Evolutionary conservation across 306 rosid species (phyloP).

Genomic region (Hippophae gyantsensis): DNA sequence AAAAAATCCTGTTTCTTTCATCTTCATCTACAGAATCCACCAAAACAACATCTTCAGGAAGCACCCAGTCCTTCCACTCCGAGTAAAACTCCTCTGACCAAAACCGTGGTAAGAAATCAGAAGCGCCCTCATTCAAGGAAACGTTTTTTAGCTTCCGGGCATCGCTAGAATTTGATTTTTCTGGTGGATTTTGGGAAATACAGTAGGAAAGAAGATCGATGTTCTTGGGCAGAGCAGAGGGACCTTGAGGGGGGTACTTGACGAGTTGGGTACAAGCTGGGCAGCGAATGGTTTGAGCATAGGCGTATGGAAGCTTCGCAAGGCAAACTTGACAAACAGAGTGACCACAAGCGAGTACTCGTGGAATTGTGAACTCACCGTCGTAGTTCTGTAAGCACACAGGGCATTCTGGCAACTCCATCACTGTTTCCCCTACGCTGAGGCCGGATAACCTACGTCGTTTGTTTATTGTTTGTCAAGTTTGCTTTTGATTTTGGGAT

Average conservation of each 20-base stretch:
- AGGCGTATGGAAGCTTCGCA: constrained; percentile 41
- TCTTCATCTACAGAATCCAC: constrained; percentile 10
- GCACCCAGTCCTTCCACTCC: constrained; percentile 62
- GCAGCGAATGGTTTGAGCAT: constrained; percentile 59
- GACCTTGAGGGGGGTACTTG: constrained; percentile 49
- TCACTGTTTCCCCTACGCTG: not conserved
- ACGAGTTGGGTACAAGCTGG: constrained; percentile 82
- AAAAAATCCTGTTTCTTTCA: constrained; percentile 10
- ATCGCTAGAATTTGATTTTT: constrained; percentile 12
- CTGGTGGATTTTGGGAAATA: constrained; percentile 13
- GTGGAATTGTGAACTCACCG: constrained; percentile 46
- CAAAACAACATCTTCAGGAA: constrained; percentile 43
- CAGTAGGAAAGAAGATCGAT: constrained; percentile 72
- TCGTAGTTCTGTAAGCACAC: constrained; percentile 74
- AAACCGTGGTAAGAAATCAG: constrained; percentile 24
- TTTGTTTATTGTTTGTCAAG: not conserved
- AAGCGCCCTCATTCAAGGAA: not conserved
- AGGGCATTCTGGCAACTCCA: constrained; percentile 63
- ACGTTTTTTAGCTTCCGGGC: constrained; percentile 1
- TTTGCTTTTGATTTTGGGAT: no score
- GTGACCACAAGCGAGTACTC: constrained; percentile 73
- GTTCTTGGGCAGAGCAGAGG: constrained; percentile 80
- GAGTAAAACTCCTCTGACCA: constrained; percentile 65
- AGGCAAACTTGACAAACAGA: constrained; percentile 64
- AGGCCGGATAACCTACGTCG: not conserved